These are phyloP conservation scores for Babesia microti DNA, from an alignment of 169 alveolate species.

Conservation along the genomic window DNA sequence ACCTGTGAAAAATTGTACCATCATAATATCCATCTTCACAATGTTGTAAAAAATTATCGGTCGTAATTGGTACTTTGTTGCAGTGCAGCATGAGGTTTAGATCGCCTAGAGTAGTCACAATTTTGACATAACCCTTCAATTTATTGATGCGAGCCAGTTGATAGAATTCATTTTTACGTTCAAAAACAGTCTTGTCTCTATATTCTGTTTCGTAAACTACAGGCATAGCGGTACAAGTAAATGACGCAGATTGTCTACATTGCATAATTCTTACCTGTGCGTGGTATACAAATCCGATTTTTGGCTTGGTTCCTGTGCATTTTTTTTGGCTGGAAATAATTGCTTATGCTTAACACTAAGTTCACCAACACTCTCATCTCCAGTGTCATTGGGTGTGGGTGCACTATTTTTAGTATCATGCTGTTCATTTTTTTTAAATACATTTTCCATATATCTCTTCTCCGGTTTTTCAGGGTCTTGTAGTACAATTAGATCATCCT, in stretches of 20 bases:
- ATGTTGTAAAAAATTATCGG: conserved; percentile 59
- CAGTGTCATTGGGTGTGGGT: background rate
- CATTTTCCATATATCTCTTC: conserved; percentile 15
- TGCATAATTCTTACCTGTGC: too few species aligned
- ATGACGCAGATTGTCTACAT: conserved; percentile 43
- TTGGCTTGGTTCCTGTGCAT: too few species aligned
- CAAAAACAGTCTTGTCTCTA: conserved; percentile 40
- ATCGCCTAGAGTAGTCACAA: conserved; percentile 49
- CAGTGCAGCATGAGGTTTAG: conserved; percentile 41
- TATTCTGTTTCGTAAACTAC: conserved; percentile 31
- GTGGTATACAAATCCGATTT: too few species aligned
- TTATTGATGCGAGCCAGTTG: conserved; percentile 32
- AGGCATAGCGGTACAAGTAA: conserved; percentile 43
- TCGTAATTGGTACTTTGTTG: conserved; percentile 44
- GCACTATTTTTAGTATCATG: background rate
- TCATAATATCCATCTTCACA: conserved; percentile 67
- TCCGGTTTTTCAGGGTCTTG: conserved; percentile 50
- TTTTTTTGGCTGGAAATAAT: conserved; percentile 11
- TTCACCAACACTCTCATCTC: conserved; percentile 2
- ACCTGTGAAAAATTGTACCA: conserved; percentile 82
- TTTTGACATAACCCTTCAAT: conserved; percentile 42
- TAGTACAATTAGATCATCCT: conserved; percentile 45
- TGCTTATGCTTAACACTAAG: conserved; percentile 7
- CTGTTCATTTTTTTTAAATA: conserved; percentile 3
- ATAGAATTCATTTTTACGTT: conserved; percentile 41